Evolutionary conservation across 345 rosid genomes (phyloP).

Genomic region (Eucalyptus camaldulensis): DNA sequence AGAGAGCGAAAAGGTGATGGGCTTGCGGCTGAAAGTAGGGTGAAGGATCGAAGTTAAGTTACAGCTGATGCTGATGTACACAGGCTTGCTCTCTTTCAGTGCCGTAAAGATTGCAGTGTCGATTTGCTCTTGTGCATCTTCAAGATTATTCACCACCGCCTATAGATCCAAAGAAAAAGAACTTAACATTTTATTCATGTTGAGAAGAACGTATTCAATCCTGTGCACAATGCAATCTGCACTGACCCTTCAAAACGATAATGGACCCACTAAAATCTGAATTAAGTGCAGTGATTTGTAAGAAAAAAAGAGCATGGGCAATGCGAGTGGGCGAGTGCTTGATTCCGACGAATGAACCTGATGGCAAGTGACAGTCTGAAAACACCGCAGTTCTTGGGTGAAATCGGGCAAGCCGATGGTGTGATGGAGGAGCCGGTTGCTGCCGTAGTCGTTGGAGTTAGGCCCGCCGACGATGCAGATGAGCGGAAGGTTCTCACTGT

Average conservation of each 20-base stretch:
- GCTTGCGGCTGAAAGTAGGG: constrained; percentile 30
- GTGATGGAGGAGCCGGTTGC: constrained; percentile 52
- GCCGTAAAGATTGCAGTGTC: constrained; percentile 41
- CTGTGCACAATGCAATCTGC: neutral
- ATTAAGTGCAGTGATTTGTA: too few relatives aligned
- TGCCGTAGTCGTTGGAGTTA: constrained; percentile 52
- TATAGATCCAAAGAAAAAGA: neutral
- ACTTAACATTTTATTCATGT: neutral
- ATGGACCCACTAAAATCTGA: neutral
- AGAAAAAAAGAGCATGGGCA: too few relatives aligned
- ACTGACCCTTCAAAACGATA: neutral
- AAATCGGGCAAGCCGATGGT: constrained; percentile 57
- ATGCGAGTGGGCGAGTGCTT: neutral
- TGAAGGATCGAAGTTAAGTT: constrained; percentile 35
- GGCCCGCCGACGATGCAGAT: constrained; percentile 59
- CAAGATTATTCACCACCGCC: constrained; percentile 52
- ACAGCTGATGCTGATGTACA: constrained; percentile 51
- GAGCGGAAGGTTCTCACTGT: constrained; percentile 50
- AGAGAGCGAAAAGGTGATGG: constrained; percentile 30
- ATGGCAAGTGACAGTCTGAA: constrained; percentile 50
- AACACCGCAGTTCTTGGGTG: constrained; percentile 46
- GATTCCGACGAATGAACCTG: constrained; percentile 13
- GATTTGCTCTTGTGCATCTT: constrained; percentile 48
- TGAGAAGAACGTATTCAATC: neutral
- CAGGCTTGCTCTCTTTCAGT: constrained; percentile 57